Conservation (phyloP, 257 asterid genomes). For the Gentiana straminea region DNA sequence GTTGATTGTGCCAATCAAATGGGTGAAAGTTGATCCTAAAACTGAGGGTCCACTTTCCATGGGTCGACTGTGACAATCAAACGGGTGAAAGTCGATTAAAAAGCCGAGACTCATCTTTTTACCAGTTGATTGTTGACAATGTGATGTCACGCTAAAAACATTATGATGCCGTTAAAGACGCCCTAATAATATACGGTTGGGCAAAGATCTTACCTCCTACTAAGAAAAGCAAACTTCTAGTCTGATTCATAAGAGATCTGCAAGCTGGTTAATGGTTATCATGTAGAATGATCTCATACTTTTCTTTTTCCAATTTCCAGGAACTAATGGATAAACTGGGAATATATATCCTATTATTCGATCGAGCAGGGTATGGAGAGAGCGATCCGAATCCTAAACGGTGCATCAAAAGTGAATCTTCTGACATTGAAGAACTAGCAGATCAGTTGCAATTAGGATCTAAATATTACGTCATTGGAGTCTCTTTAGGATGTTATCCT, state of each 20-base stretch:
- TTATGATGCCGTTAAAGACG: too few species aligned
- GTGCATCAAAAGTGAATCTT: slow-evolving; percentile 65
- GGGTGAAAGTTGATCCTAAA: too few species aligned
- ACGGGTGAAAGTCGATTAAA: too few species aligned
- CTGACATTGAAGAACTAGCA: slow-evolving; percentile 83
- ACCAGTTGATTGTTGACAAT: too few species aligned
- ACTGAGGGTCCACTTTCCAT: too few species aligned
- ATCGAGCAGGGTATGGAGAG: slow-evolving; percentile 95
- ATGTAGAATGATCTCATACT: slow-evolving; percentile 18
- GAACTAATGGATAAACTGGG: slow-evolving; percentile 57
- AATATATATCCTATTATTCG: slow-evolving; percentile 50
- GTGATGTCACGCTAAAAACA: too few species aligned
- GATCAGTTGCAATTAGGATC: slow-evolving; percentile 63
- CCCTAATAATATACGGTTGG: too few species aligned
- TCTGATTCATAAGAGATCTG: not conserved
- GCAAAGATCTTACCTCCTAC: too few species aligned
- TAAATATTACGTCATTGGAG: slow-evolving; percentile 58
- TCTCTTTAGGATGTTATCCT: slow-evolving; percentile 74
- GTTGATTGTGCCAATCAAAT: too few species aligned
- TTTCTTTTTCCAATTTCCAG: slow-evolving; percentile 26
- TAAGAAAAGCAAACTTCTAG: too few species aligned
- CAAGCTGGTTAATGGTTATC: not conserved
- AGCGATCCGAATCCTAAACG: slow-evolving; percentile 80
- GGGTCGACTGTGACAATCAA: too few species aligned
- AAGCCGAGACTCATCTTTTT: too few species aligned